Base-by-base conservation (phyloP, 2,329 filamentous ascomycete genomes). In the Fusarium humuli region DNA sequence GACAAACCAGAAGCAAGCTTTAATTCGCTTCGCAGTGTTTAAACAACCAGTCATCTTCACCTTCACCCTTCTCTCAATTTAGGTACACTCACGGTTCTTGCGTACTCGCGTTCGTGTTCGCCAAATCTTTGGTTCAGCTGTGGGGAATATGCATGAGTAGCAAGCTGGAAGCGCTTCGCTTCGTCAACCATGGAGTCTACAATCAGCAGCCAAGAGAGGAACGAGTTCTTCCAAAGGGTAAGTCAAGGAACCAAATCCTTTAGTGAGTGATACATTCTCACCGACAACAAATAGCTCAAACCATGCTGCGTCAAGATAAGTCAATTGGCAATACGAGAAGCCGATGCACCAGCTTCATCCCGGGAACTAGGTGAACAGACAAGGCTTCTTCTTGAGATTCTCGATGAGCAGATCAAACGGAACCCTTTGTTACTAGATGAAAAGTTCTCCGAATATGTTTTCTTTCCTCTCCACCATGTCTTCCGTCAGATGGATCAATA, bases 361-460 rank as follows among this genome's bases (percentile, higher is more conserved):
- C 83, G 80, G 57, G 79, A 84, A 57, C 78, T 91, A 47, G 77
- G 82, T 27, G 76, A 80, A 10, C 81, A 87, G 27, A 82, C 82
- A 3, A 77, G 79, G 25, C 80, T 84, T 61, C 78, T 90, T 5
- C 79, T 83, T 30, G 68, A 70, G 23, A 78, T 87, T n/a, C 79
- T 90, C 7, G 76, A 83, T 46, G 76, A 77, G 32, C 85, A 85
- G 73, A 73, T 82, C 29, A 74, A 77, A 44, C 75, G 74, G 25
- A 83, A 88, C 68, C 78, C 83, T 5, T 77, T 82, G 3, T 81
- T 83, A 1, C 79, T 98, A 20, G 93, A 98, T 78, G 86, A 90
- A 55, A 95, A 94, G 78, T 83, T 98, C 20, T 94, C 94, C 16
- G 94, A 98, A 82, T 99, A 98, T 83, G 87, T 92, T 76, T 98